Evolutionary conservation across 2,329 filamentous ascomycete genomes (phyloP).

Genomic region (Bipolaris zeicola): DNA sequence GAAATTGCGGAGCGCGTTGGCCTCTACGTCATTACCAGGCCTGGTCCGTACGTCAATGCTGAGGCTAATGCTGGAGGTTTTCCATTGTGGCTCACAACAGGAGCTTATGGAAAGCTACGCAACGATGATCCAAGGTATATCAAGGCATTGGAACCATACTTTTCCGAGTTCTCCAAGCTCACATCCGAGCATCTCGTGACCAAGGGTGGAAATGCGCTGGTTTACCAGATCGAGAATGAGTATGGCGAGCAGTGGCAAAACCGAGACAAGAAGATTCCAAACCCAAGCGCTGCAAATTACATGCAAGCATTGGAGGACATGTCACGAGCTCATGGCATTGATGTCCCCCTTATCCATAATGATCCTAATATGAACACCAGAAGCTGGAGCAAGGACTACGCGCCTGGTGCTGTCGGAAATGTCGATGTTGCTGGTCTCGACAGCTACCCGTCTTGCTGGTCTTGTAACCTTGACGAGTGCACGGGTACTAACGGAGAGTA

Average conservation of each 20-base stretch:
- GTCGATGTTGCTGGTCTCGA: conserved; percentile 61
- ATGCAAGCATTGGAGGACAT: conserved; percentile 63
- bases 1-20: conserved; percentile 61
- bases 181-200: conserved; percentile 61
- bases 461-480: conserved; percentile 66
- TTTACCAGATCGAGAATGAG: conserved; percentile 66
- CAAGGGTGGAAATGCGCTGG: conserved; percentile 61
- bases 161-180: conserved; percentile 57
- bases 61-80: conserved; percentile 68
- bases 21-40: conserved; percentile 61
- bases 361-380: conserved; percentile 64
- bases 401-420: conserved; percentile 57
- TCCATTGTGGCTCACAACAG: conserved; percentile 67
- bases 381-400: conserved; percentile 67
- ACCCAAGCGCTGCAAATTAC: conserved; percentile 58
- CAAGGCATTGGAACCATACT: conserved; percentile 61
- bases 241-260: conserved; percentile 51
- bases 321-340: conserved; percentile 62
- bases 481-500: conserved; percentile 62
- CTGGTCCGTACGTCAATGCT: conserved; percentile 68
- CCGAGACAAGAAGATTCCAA: conserved; percentile 51
- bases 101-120: conserved; percentile 60
- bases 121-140: conserved; percentile 61
- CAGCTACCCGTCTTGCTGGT: conserved; percentile 64
- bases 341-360: conserved; percentile 64